Percentiles rank a stretch among this genome's conserved stretches.
Evolutionary conservation across 2,329 filamentous ascomycete species (phyloP).

Genomic region (Paramyrothecium sp.): DNA sequence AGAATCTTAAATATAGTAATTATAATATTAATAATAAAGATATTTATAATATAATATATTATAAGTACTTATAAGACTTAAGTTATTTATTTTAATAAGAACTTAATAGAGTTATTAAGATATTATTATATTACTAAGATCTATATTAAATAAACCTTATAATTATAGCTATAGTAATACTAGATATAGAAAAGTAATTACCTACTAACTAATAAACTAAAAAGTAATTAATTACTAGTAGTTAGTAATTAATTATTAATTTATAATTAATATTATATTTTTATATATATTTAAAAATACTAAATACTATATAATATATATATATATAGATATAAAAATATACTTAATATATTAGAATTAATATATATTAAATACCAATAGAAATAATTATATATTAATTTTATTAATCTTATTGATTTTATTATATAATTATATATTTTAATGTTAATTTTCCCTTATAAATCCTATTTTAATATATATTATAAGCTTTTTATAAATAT

Average conservation of each 20-base stretch:
- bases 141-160: no score
- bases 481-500: not conserved
- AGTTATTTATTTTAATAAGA: no score
- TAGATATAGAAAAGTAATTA: no score
- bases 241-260: constrained; percentile 3
- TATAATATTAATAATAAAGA: not conserved
- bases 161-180: no score
- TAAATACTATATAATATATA: constrained; percentile 1
- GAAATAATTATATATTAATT: not conserved
- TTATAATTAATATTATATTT: constrained; percentile 3
- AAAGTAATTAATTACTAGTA: constrained; percentile 1
- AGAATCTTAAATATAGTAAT: no score
- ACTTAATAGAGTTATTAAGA: no score
- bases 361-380: not conserved
- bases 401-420: not conserved
- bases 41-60: not conserved
- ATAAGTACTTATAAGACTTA: constrained; percentile 3
- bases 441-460: no score
- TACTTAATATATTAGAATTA: constrained; percentile 1
- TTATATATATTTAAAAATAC: not conserved
- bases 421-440: no score
- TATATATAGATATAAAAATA: not conserved
- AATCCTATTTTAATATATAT: not conserved
- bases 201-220: constrained; percentile 1
- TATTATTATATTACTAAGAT: no score